Evolutionary conservation across 805 yeast species (phyloP).

Genomic region (Yarrowia phangngaensis): DNA sequence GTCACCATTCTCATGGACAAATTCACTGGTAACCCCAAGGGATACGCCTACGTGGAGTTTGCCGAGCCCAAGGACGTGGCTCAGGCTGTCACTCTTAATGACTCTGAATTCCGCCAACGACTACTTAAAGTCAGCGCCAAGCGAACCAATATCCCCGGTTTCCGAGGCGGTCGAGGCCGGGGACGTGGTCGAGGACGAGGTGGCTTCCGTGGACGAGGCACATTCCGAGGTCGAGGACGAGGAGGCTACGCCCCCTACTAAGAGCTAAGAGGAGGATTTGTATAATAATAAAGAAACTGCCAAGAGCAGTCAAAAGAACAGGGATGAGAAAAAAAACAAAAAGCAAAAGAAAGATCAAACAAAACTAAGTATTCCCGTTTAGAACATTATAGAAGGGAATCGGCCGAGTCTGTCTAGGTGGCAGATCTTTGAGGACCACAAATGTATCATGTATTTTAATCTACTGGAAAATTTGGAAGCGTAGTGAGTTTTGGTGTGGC

Average conservation of each 20-base stretch:
- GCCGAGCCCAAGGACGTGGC: conserved; percentile 61
- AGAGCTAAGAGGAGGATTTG: no score
- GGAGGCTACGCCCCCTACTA: conserved; percentile 47
- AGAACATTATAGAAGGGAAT: no score
- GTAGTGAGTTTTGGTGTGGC: no score
- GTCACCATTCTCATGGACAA: conserved; percentile 74
- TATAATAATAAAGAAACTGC: no score
- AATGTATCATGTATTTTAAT: no score
- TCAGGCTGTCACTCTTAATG: conserved; percentile 63
- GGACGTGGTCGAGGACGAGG: conserved; percentile 42
- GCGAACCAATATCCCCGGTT: conserved; percentile 78
- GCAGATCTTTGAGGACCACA: no score
- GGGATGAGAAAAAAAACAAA: no score
- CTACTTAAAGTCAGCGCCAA: conserved; percentile 70
- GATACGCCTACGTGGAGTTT: conserved; percentile 83
- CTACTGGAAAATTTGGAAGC: no score
- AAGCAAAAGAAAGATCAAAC: no score
- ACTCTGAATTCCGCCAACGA: conserved; percentile 62
- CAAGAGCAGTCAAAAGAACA: no score
- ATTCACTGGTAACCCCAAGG: conserved; percentile 76
- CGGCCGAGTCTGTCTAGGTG: no score
- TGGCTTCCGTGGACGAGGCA: conserved; percentile 37
- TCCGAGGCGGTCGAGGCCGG: conserved; percentile 53
- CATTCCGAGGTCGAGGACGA: conserved; percentile 43
- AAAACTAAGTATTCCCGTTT: no score